A percentile compares a stretch with the other conserved stretches of the same genome.
These are phyloP conservation scores for Claviceps humidiphila DNA, from an alignment of 2,329 filamentous ascomycete genomes.

Conservation along the genomic window DNA sequence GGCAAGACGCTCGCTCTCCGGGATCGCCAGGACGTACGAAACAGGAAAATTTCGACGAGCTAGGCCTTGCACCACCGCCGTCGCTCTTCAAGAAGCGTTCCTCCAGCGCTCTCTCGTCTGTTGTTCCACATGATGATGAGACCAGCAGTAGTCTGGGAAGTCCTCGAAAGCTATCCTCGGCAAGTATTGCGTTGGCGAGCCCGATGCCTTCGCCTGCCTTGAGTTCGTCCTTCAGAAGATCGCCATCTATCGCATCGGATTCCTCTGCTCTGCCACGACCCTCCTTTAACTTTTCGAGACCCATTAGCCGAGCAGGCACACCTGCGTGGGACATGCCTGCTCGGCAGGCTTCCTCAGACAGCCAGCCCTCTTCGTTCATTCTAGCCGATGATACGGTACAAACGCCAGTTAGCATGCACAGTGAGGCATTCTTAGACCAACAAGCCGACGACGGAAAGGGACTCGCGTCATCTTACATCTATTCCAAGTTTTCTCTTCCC, in stretches of 20 bases:
- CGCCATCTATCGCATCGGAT: conserved; percentile 76
- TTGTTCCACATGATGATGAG: conserved; percentile 60
- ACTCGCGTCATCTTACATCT: conserved; percentile 63
- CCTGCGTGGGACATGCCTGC: conserved; percentile 44
- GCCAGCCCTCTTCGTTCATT: conserved; percentile 50
- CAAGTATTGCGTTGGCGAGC: conserved; percentile 40
- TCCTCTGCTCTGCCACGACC: conserved; percentile 60
- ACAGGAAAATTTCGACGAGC: conserved; percentile 35
- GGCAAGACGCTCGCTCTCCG: conserved; percentile 17
- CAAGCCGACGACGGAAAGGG: conserved; percentile 30
- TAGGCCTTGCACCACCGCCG: conserved; percentile 37
- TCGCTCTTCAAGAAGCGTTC: conserved; percentile 37
- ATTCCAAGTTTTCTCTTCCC: conserved; percentile 73
- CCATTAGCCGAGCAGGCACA: conserved; percentile 61
- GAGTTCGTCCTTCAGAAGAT: conserved; percentile 51
- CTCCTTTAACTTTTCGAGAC: conserved; percentile 87
- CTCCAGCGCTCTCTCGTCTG: conserved; percentile 49
- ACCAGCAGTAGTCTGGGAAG: conserved; percentile 37
- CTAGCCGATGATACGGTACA: conserved; percentile 51
- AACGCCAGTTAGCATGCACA: conserved; percentile 60
- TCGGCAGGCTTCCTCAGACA: conserved; percentile 53
- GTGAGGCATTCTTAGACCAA: conserved; percentile 51
- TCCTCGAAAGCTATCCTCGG: conserved; percentile 65
- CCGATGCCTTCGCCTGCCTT: conserved; percentile 42
- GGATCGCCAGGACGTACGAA: conserved; percentile 33